Percentiles rank a stretch among this genome's conserved stretches.
Evolutionary conservation across 2,329 filamentous ascomycete species (phyloP).

Genomic region (Xylariaceae sp.): DNA sequence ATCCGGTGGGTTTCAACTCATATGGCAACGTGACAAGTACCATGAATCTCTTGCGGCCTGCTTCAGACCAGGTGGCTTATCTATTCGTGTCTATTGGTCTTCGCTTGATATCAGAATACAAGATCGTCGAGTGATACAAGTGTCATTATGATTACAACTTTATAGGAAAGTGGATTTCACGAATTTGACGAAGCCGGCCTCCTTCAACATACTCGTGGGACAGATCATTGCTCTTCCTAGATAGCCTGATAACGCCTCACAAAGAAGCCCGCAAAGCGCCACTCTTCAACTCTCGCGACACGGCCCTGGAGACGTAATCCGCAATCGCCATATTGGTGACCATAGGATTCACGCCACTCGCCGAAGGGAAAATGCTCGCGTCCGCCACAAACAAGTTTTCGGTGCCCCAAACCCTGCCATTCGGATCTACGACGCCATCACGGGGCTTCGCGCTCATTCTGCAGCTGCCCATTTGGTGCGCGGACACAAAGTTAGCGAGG

Average conservation of each 20-base stretch:
- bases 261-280: conserved; percentile 5
- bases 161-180: too few relatives aligned
- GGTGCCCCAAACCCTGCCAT: conserved; percentile 61
- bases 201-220: too few relatives aligned
- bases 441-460: conserved; percentile 58
- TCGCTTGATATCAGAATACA: background rate
- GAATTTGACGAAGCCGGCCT: too few relatives aligned
- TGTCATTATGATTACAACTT: too few relatives aligned
- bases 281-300: conserved; percentile 47
- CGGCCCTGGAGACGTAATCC: conserved; percentile 58
- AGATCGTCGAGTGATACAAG: background rate
- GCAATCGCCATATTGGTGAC: conserved; percentile 69
- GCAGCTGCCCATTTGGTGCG: conserved; percentile 78
- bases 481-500: conserved; percentile 57
- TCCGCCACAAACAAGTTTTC: conserved; percentile 67
- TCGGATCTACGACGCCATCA: conserved; percentile 55
- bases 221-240: background rate
- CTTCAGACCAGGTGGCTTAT: background rate
- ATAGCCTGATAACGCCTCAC: conserved; percentile 12
- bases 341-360: conserved; percentile 80
- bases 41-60: background rate
- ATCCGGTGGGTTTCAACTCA: too few relatives aligned
- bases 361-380: conserved; percentile 70
- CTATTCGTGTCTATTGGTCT: background rate
- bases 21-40: background rate